phyloP scores from a whole-genome alignment of 1,284 basidiomycete genomes.

The Bondarzewia mesenterica region DNA sequence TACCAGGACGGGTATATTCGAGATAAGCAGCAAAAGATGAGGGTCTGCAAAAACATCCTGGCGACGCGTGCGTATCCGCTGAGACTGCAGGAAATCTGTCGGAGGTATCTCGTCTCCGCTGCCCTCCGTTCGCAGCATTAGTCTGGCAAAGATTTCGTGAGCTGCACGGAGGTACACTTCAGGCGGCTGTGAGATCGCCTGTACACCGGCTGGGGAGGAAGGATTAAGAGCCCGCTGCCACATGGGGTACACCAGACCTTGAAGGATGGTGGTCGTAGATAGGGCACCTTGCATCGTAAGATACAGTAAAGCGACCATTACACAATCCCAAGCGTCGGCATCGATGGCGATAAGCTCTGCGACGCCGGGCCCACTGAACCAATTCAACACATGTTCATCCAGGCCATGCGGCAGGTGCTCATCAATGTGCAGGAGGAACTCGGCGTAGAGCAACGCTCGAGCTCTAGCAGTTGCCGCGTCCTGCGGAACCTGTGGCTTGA shows the following conservation, averaged over 20 bases:
- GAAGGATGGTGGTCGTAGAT: constrained; percentile 60
- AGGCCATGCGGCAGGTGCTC: constrained; percentile 65
- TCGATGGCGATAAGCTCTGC: constrained; percentile 49
- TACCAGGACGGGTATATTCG: constrained; percentile 58
- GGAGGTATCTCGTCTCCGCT: constrained; percentile 35
- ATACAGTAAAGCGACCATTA: constrained; percentile 53
- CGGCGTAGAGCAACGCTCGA: constrained; percentile 56
- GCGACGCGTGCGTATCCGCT: constrained; percentile 57
- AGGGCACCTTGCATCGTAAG: constrained; percentile 62
- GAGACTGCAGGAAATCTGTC: constrained; percentile 50
- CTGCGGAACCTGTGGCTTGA: constrained; percentile 43
- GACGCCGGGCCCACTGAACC: constrained; percentile 60
- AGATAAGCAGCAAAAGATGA: constrained; percentile 54
- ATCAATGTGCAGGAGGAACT: constrained; percentile 64
- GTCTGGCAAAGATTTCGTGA: constrained; percentile 49
- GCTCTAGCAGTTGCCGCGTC: constrained; percentile 37
- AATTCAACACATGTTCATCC: constrained; percentile 55
- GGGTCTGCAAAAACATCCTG: constrained; percentile 56
- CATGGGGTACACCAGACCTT: constrained; percentile 65
- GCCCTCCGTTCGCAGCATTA: constrained; percentile 49
- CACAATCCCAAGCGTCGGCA: constrained; percentile 56
- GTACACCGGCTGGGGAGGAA: constrained; percentile 27
- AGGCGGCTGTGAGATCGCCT: constrained; percentile 21
- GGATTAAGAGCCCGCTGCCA: constrained; percentile 49
- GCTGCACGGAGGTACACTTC: constrained; percentile 49